These are phyloP conservation scores for Podospora australis DNA, from an alignment of 495 filamentous ascomycete genomes.

Conservation along the genomic window DNA sequence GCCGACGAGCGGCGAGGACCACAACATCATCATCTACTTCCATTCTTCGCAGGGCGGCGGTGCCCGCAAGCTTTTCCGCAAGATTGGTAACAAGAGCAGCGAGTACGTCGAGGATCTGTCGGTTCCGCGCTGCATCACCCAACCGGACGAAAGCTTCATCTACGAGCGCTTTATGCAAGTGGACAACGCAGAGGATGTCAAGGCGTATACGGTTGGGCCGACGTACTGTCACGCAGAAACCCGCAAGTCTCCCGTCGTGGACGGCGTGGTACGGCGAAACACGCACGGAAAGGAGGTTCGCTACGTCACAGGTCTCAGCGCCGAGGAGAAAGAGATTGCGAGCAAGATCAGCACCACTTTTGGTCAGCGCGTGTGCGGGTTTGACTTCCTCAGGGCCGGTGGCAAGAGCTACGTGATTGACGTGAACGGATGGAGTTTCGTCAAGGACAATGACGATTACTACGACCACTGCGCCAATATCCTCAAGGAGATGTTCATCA, in stretches of 20 bases:
- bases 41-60: constrained; percentile 78
- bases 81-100: constrained; percentile 96
- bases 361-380: constrained; percentile 92
- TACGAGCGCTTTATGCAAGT: constrained; percentile 96
- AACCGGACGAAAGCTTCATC: constrained; percentile 74
- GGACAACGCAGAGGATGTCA: constrained; percentile 95
- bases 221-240: constrained; percentile 96
- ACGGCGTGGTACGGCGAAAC: constrained; percentile 91
- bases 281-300: constrained; percentile 95
- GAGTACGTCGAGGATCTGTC: constrained; percentile 74
- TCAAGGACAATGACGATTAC: constrained; percentile 98
- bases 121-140: constrained; percentile 72
- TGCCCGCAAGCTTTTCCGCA: constrained; percentile 86
- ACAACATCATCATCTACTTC: constrained; percentile 98
- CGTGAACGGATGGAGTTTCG: constrained; percentile 99
- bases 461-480: constrained; percentile 88
- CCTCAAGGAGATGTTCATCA: constrained; percentile 76
- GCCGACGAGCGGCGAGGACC: constrained; percentile 94
- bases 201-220: constrained; percentile 94
- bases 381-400: constrained; percentile 82
- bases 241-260: constrained; percentile 91
- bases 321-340: constrained; percentile 79
- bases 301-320: constrained; percentile 78
- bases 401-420: constrained; percentile 96
- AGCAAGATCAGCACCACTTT: constrained; percentile 86